phyloP scores from a whole-genome alignment of 371 early-diverging fungal genomes.

The Mucor irregularis region DNA sequence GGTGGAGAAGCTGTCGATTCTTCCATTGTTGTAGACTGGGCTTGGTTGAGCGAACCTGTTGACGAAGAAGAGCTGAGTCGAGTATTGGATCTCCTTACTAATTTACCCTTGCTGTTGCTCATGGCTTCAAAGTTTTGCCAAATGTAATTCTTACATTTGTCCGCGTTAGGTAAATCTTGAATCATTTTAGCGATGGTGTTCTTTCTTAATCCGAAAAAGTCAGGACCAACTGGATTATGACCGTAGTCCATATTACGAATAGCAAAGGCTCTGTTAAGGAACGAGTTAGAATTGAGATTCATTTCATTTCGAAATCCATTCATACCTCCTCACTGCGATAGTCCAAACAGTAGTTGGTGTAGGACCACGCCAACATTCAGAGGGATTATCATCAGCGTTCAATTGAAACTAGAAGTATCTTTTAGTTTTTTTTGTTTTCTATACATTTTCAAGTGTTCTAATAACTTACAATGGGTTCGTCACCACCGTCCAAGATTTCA shows the following conservation, averaged over 20 bases:
- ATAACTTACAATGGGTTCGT: conserved; percentile 58
- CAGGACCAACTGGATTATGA: conserved; percentile 84
- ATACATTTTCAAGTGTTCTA: neutral
- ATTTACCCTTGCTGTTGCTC: conserved; percentile 28
- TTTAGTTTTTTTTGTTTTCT: neutral
- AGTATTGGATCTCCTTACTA: conserved; percentile 21
- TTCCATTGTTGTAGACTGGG: neutral
- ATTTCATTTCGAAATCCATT: neutral
- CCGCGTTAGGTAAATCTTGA: conserved; percentile 80
- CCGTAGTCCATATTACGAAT: conserved; percentile 77
- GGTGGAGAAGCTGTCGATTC: neutral
- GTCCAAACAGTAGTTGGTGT: conserved; percentile 48
- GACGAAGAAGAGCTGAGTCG: conserved; percentile 12
- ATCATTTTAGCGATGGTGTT: conserved; percentile 86
- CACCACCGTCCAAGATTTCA: conserved; percentile 78
- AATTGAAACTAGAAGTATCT: conserved; percentile 30
- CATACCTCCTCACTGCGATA: conserved; percentile 37
- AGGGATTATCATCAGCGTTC: conserved; percentile 39
- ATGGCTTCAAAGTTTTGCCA: conserved; percentile 63
- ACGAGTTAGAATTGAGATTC: neutral
- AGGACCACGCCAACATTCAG: conserved; percentile 39
- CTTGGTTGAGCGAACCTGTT: neutral
- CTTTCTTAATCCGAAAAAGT: conserved; percentile 86
- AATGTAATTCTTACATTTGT: conserved; percentile 73
- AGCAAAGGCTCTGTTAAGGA: conserved; percentile 33